A percentile compares a stretch with the other conserved stretches of the same genome.
These are phyloP conservation scores for Phalaenopsis hybrid DNA, from an alignment of 116 monocot genomes.

Conservation along the genomic window DNA sequence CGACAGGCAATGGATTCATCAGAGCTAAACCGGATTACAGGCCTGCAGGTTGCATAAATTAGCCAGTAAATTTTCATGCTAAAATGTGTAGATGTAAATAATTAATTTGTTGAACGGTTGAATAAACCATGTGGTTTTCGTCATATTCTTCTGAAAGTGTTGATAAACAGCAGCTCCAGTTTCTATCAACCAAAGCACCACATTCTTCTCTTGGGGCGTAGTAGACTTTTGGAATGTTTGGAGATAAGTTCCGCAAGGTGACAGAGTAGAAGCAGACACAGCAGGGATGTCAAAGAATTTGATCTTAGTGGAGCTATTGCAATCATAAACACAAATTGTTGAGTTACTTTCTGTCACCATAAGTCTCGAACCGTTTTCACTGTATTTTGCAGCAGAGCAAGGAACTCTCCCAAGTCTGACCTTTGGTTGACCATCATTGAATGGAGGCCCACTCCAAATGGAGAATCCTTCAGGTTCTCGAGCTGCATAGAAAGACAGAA, in stretches of 20 bases:
- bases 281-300: conserved; percentile 64
- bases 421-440: conserved; percentile 44
- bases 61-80: conserved; percentile 1
- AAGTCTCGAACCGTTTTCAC: conserved; percentile 65
- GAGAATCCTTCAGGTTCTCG: conserved; percentile 78
- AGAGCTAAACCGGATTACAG: conserved; percentile 63
- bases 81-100: neutral
- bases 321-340: conserved; percentile 48
- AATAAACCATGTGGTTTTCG: conserved; percentile 71
- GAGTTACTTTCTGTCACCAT: conserved; percentile 48
- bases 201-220: conserved; percentile 87
- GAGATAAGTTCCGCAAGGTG: conserved; percentile 72
- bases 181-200: conserved; percentile 58
- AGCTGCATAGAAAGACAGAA: conserved; percentile 27
- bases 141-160: conserved; percentile 86
- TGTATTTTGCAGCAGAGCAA: conserved; percentile 52
- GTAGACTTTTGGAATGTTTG: conserved; percentile 85
- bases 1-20: conserved; percentile 89
- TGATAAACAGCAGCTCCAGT: conserved; percentile 58
- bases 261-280: conserved; percentile 50
- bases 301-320: conserved; percentile 43
- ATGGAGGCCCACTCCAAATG: conserved; percentile 78
- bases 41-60: conserved; percentile 38
- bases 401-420: conserved; percentile 59
- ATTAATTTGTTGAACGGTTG: neutral